Conservation (phyloP, 352 stramenopile species). For the Pythium folliculosum region DNA sequence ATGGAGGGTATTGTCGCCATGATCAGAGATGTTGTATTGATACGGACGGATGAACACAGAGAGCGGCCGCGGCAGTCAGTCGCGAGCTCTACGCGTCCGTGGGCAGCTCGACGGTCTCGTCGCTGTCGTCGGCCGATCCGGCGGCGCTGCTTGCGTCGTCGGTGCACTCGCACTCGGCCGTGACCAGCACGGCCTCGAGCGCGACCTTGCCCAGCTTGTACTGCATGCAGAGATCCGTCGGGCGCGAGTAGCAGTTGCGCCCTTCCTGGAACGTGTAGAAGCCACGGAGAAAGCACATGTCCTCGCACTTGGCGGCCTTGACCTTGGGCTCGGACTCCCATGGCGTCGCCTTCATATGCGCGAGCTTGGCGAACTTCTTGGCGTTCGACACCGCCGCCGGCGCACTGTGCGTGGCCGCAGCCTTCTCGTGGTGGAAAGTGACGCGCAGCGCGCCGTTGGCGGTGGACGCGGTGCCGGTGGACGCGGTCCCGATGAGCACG, state of each 20-base stretch:
- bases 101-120: not conserved
- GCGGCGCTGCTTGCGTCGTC: constrained; percentile 13
- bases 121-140: constrained; percentile 1
- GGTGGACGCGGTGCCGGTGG: not conserved
- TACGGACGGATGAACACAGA: no score
- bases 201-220: constrained; percentile 53
- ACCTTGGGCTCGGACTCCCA: constrained; percentile 54
- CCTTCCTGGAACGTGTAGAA: constrained; percentile 62
- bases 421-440: constrained; percentile 10
- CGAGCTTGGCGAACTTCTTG: constrained; percentile 31
- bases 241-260: constrained; percentile 59
- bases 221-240: constrained; percentile 56
- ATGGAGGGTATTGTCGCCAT: not conserved
- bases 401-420: not conserved
- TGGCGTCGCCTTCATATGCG: constrained; percentile 59
- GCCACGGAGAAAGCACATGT: constrained; percentile 55
- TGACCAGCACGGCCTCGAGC: constrained; percentile 52
- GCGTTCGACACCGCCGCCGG: constrained; percentile 3
- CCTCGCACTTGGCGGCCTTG: constrained; percentile 57
- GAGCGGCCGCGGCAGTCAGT: not conserved
- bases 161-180: constrained; percentile 57
- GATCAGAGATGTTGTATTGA: not conserved
- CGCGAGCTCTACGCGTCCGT: not conserved
- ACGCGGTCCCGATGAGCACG: not conserved
- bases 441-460: constrained; percentile 11